These are phyloP conservation scores for Phoma sp. DNA, from an alignment of 2,329 filamentous ascomycete genomes.

Conservation along the genomic window DNA sequence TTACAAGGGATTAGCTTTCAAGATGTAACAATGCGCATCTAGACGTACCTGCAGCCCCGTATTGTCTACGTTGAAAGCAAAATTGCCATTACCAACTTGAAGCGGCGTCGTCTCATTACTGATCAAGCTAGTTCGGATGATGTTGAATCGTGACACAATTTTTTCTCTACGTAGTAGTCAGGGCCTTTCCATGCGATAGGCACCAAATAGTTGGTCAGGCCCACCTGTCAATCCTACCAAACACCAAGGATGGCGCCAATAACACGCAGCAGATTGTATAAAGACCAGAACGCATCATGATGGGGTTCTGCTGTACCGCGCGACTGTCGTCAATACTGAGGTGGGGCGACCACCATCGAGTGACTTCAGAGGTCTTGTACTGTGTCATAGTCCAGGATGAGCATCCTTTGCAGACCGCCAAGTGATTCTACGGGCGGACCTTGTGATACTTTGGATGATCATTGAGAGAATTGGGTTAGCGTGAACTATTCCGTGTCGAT, in stretches of 20 bases:
- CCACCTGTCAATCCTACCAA: conserved; percentile 26
- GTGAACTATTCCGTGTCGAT: neutral
- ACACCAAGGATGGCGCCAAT: neutral
- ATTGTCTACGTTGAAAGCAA: conserved; percentile 56
- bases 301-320: no score
- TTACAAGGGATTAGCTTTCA: neutral
- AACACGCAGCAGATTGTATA: neutral
- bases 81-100: conserved; percentile 57
- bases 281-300: neutral
- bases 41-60: conserved; percentile 52
- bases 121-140: conserved; percentile 27
- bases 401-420: neutral
- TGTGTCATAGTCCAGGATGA: neutral
- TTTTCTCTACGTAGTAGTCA: conserved; percentile 10
- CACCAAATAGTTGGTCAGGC: neutral
- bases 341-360: neutral
- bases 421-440: conserved; percentile 1
- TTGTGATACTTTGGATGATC: neutral
- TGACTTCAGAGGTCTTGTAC: neutral
- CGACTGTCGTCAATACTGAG: neutral
- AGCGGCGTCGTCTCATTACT: conserved; percentile 58
- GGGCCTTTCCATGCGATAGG: neutral
- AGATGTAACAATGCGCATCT: no score
- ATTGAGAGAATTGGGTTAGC: neutral
- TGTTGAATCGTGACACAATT: conserved; percentile 31